These are phyloP conservation scores for Penicillium coprophilum DNA, from an alignment of 495 filamentous ascomycete species.

Conservation along the genomic window DNA sequence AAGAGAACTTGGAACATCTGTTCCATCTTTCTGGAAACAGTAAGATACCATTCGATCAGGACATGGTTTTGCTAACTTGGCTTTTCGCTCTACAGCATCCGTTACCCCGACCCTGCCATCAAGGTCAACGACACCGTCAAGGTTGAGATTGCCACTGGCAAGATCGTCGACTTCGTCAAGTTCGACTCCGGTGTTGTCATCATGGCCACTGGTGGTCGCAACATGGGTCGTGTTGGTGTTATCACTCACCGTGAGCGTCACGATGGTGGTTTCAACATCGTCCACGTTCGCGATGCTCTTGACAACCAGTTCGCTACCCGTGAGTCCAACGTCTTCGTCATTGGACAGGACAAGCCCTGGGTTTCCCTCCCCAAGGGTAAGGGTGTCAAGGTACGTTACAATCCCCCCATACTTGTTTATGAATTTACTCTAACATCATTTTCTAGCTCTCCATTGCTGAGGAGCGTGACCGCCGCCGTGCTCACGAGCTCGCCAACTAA, in stretches of 20 bases:
- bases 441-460: constrained; percentile 85
- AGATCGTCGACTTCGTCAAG: constrained; percentile 92
- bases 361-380: constrained; percentile 98
- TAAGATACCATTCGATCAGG: constrained; percentile 32
- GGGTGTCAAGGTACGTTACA: constrained; percentile 82
- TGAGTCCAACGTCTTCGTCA: constrained; percentile 98
- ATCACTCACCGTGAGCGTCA: constrained; percentile 99
- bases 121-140: constrained; percentile 99
- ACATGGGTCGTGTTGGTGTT: constrained; percentile 99
- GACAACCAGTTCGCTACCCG: constrained; percentile 99
- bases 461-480: constrained; percentile 94
- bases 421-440: constrained; percentile 12
- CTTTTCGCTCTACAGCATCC: constrained; percentile 66
- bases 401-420: background rate
- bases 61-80: constrained; percentile 41
- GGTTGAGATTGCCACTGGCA: constrained; percentile 94
- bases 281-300: constrained; percentile 86
- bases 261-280: constrained; percentile 99
- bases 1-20: constrained; percentile 29
- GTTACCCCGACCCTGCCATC: constrained; percentile 95
- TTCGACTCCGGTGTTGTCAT: constrained; percentile 97
- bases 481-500: constrained; percentile 69
- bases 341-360: constrained; percentile 97
- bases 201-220: constrained; percentile 98
- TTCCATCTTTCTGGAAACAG: constrained; percentile 33